Base-by-base conservation (phyloP, 1,284 basidiomycete species). In the Trichosporon sp. region DNA sequence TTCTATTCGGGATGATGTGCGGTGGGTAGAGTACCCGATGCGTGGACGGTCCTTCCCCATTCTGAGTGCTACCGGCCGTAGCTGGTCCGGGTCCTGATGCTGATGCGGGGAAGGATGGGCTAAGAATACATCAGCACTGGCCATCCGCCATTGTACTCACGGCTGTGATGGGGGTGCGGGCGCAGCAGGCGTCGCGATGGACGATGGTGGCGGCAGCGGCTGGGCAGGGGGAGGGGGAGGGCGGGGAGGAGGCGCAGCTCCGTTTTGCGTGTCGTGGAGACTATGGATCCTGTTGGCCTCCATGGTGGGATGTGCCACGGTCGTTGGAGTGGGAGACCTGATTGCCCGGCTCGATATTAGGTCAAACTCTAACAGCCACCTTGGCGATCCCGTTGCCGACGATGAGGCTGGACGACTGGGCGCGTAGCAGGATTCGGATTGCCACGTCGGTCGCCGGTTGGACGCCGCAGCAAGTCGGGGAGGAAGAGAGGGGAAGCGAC, bases 331-430 rank as follows among this genome's bases (percentile, higher is more conserved):
- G n/a, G 27, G 27, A 18, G 15, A 13, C 7, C 15, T n/a, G 56
- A 60, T 29, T 42, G 38, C 29, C 8, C 27, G 27, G 56, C 31
- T 32, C n/a, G 18, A 60, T 60, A n/a, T 60, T n/a, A 32, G 56
- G 27, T 31, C 56, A 60, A 60, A 60, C 56, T 31, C 56, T 60
- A 60, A 60, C 56, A 60, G 56, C 56, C 56, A 60, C 56, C 32
- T 18, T 21, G 29, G 29, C 2, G 29, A 13, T 60, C 56, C 56
- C 27, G 29, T 31, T 31, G 29, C 56, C 56, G 27, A 31, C 27
- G 15, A 15, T 29, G 27, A 13, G 56, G 56, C 56, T 60, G 29
- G 29, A 31, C 56, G 29, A n/a, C 56, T n/a, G 27, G 27, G 56
- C 56, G 27, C 29, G 29, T 25, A n/a, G 47, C 56, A 8, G n/a